A percentile compares a stretch with the other conserved stretches of the same genome.
Conservation (phyloP, 495 filamentous ascomycete genomes). For the Alectoria sarmentosa region DNA sequence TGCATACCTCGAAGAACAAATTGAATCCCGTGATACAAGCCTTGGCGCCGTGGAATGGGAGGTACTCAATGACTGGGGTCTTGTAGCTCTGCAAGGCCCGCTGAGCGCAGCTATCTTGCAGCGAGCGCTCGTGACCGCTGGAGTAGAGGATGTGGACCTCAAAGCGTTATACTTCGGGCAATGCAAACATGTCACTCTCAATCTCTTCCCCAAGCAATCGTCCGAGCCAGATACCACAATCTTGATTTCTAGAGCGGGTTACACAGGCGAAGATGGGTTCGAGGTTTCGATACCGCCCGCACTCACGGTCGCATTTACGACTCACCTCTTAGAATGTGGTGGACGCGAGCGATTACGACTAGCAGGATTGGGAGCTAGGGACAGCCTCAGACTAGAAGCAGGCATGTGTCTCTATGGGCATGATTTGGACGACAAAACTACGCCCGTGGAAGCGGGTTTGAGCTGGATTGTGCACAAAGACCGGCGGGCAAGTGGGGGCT, state of each 20-base stretch:
- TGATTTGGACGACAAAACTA: slow-evolving; percentile 82
- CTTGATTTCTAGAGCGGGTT: slow-evolving; percentile 79
- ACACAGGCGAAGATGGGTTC: slow-evolving; percentile 97
- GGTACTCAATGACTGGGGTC: slow-evolving; percentile 56
- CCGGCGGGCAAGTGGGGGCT: slow-evolving; percentile 57
- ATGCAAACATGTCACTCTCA: slow-evolving; percentile 45
- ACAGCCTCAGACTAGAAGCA: slow-evolving; percentile 88
- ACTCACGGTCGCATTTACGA: slow-evolving; percentile 41
- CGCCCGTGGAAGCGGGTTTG: slow-evolving; percentile 77
- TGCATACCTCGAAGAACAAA: slow-evolving; percentile 58
- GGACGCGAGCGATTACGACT: slow-evolving; percentile 59
- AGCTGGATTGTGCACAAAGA: slow-evolving; percentile 80
- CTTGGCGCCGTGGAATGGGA: slow-evolving; percentile 57
- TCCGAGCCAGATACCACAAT: slow-evolving; percentile 43
- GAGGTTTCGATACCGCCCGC: slow-evolving; percentile 72
- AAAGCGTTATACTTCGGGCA: slow-evolving; percentile 73
- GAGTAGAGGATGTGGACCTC: slow-evolving; percentile 47
- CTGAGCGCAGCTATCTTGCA: slow-evolving; percentile 58
- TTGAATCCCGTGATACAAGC: slow-evolving; percentile 42
- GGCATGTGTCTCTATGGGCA: slow-evolving; percentile 99
- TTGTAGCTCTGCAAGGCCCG: slow-evolving; percentile 87
- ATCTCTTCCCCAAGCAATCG: slow-evolving; percentile 19
- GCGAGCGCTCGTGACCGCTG: slow-evolving; percentile 42
- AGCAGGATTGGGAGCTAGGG: slow-evolving; percentile 83
- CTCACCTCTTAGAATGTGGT: slow-evolving; percentile 57